Conservation (phyloP, 306 rosid genomes). For the Betula pendula region DNA sequence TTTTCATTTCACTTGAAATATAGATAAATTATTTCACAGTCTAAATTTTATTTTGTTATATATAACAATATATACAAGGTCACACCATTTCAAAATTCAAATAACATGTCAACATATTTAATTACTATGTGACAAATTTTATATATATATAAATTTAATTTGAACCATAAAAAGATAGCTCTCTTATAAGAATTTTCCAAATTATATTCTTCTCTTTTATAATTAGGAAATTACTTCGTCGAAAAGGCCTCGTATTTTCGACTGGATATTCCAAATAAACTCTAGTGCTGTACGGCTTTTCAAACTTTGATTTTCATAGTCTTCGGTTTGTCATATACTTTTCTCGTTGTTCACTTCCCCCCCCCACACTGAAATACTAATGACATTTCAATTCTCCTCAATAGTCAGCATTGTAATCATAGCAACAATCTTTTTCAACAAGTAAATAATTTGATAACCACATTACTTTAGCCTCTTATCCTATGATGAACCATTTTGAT, state of each 20-base stretch:
- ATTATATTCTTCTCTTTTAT: background rate
- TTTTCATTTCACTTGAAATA: no score
- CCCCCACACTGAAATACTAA: background rate
- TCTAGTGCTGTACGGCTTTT: background rate
- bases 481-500: background rate
- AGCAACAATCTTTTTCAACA: background rate
- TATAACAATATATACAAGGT: rapidly evolving
- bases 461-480: background rate
- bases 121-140: no score
- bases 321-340: background rate
- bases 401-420: slow-evolving; percentile 12
- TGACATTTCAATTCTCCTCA: background rate
- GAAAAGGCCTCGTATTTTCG: background rate
- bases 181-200: background rate
- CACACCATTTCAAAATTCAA: no score
- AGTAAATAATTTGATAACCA: background rate
- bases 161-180: no score
- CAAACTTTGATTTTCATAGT: background rate
- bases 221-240: background rate
- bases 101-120: no score
- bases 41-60: no score
- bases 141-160: no score
- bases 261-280: background rate
- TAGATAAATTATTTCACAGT: no score
- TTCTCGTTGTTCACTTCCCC: no score